These are phyloP conservation scores for Hibiscus tridactylites DNA, from an alignment of 345 rosid species.

Conservation along the genomic window DNA sequence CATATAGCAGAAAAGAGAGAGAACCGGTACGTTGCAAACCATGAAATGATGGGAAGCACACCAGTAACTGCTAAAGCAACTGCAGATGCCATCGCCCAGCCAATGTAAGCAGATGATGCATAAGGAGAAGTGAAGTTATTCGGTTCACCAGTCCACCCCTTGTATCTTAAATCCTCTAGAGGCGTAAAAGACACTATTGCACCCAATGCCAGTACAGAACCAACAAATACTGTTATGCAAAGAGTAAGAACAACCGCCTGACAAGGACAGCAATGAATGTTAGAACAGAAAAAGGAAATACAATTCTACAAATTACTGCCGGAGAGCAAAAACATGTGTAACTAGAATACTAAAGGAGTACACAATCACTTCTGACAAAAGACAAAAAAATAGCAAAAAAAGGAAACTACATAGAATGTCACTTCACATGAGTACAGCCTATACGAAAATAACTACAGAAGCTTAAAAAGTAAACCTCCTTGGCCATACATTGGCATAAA, in stretches of 20 bases:
- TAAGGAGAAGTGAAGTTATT: conserved; percentile 68
- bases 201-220: conserved; percentile 76
- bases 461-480: too few species aligned
- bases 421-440: too few species aligned
- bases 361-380: background rate
- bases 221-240: conserved; percentile 57
- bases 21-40: conserved; percentile 95
- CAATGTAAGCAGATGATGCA: conserved; percentile 80
- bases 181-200: conserved; percentile 84
- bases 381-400: background rate
- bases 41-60: conserved; percentile 87
- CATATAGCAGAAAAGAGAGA: conserved; percentile 83
- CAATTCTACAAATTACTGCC: background rate
- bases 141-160: conserved; percentile 57
- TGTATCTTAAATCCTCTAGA: conserved; percentile 66
- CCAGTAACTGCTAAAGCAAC: conserved; percentile 88
- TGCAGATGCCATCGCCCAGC: conserved; percentile 97
- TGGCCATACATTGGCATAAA: too few species aligned
- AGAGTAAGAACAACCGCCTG: conserved; percentile 72
- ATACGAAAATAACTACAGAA: too few species aligned
- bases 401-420: too few species aligned
- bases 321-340: background rate
- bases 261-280: conserved; percentile 13
- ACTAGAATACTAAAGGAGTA: background rate
- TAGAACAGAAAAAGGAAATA: conserved; percentile 1